phyloP scores from a whole-genome alignment of 2,329 filamentous ascomycete genomes.

The Pyrenophora teres region DNA sequence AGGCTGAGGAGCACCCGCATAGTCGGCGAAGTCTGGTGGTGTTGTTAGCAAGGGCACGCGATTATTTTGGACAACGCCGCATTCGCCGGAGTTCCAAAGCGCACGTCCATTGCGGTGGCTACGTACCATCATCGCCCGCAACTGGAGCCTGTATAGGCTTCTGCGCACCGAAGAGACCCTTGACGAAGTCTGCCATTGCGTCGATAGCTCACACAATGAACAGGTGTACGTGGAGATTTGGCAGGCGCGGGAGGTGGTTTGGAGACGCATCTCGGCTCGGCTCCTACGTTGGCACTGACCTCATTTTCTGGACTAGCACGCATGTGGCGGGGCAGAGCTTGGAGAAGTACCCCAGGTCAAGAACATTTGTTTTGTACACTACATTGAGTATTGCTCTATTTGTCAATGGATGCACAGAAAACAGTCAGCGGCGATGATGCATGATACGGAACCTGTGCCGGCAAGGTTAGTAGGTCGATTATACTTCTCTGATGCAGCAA shows the following conservation, averaged over 20 bases:
- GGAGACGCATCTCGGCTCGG: constrained; percentile 27
- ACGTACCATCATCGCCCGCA: constrained; percentile 67
- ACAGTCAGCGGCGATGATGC: not conserved
- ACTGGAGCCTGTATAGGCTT: constrained; percentile 62
- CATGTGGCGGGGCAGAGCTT: constrained; percentile 28
- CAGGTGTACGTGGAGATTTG: constrained; percentile 24
- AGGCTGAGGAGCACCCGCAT: constrained; percentile 76
- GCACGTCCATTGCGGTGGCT: constrained; percentile 8
- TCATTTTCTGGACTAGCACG: constrained; percentile 35
- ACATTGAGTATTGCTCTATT: too few species aligned
- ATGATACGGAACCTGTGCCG: too few species aligned
- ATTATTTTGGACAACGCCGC: not conserved
- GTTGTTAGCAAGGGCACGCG: constrained; percentile 4
- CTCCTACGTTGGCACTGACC: constrained; percentile 28
- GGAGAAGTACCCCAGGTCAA: constrained; percentile 6
- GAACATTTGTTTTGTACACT: too few species aligned
- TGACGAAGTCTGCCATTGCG: constrained; percentile 61
- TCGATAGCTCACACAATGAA: constrained; percentile 28
- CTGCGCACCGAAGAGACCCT: constrained; percentile 70
- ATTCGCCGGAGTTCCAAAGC: constrained; percentile 5
- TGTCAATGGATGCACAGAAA: not conserved
- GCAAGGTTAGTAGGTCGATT: too few species aligned
- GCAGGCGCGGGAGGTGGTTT: constrained; percentile 21
- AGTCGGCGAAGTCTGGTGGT: constrained; percentile 85
- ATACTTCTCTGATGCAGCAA: too few species aligned